Evolutionary conservation across 2,329 filamentous ascomycete genomes (phyloP).

Genomic region (Exophiala bonariae): DNA sequence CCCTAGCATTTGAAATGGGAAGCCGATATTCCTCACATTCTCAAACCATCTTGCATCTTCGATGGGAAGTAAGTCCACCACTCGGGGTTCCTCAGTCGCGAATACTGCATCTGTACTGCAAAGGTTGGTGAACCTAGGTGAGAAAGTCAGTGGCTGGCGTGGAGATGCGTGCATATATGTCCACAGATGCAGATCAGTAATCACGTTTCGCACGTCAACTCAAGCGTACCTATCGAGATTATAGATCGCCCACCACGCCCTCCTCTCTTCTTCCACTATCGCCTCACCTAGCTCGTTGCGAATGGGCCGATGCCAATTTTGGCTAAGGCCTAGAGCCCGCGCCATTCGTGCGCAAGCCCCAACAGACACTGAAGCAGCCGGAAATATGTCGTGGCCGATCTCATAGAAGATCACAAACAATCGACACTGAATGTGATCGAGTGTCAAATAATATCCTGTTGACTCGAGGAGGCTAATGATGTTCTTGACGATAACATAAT

Average conservation of each 20-base stretch:
- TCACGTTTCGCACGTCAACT: no score
- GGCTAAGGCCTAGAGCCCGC: constrained; percentile 3
- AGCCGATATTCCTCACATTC: constrained; percentile 1
- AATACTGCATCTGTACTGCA: constrained; percentile 2
- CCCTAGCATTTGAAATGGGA: no score
- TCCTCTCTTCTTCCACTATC: constrained; percentile 3
- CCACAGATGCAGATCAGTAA: neutral
- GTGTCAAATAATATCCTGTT: constrained; percentile 1
- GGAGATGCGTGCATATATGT: no score
- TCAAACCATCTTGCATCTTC: constrained; percentile 5
- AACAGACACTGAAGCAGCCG: constrained; percentile 3
- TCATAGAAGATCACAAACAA: constrained; percentile 7
- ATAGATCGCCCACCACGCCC: constrained; percentile 9
- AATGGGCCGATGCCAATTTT: neutral
- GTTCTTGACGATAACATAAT: constrained; percentile 6
- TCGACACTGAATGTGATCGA: constrained; percentile 3
- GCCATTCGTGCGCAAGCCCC: constrained; percentile 2
- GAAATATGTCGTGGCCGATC: constrained; percentile 12
- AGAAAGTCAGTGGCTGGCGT: neutral
- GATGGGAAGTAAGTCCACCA: constrained; percentile 6
- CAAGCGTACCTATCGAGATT: constrained; percentile 9
- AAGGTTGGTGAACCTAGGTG: constrained; percentile 8
- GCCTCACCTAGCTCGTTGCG: neutral
- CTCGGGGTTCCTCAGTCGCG: constrained; percentile 5
- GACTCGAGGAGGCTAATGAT: constrained; percentile 8